Percentiles rank a stretch among this genome's conserved stretches.
phyloP scores from a whole-genome alignment of 225 moss, liverwort and hornwort species.

The Sphagnum contortum region DNA sequence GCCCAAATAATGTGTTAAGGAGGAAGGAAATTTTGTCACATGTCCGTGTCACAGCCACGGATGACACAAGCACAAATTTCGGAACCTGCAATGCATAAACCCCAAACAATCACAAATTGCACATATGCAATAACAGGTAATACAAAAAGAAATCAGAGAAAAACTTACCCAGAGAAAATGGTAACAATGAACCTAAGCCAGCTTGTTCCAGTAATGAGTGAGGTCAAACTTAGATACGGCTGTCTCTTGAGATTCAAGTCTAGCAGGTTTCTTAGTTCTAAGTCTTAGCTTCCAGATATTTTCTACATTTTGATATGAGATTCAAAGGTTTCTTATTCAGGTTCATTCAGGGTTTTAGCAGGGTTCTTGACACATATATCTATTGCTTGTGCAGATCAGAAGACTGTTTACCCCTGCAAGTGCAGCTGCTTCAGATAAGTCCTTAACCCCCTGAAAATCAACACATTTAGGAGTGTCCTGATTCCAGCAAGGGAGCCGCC shows the following conservation, averaged over 20 bases:
- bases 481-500: slow-evolving; percentile 78
- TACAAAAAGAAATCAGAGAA: not conserved
- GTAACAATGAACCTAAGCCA: no score
- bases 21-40: slow-evolving; percentile 47
- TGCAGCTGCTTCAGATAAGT: slow-evolving; percentile 73
- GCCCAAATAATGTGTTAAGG: slow-evolving; percentile 56
- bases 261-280: no score
- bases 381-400: no score
- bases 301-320: no score
- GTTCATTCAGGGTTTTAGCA: no score
- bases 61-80: slow-evolving; percentile 71
- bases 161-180: no score
- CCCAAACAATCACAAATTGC: not conserved
- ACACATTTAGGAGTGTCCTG: slow-evolving; percentile 67
- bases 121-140: not conserved
- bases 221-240: no score
- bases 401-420: slow-evolving; percentile 37
- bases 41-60: slow-evolving; percentile 60
- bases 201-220: no score
- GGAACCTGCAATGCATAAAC: slow-evolving; percentile 33
- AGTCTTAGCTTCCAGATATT: no score
- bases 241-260: no score
- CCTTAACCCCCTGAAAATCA: slow-evolving; percentile 64
- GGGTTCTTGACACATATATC: no score
- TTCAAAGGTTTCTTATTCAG: no score